Percentiles rank a stretch among this genome's conserved stretches.
Evolutionary conservation across 768 basidiomycete species (phyloP).

Genomic region (Gyrodon lividus): DNA sequence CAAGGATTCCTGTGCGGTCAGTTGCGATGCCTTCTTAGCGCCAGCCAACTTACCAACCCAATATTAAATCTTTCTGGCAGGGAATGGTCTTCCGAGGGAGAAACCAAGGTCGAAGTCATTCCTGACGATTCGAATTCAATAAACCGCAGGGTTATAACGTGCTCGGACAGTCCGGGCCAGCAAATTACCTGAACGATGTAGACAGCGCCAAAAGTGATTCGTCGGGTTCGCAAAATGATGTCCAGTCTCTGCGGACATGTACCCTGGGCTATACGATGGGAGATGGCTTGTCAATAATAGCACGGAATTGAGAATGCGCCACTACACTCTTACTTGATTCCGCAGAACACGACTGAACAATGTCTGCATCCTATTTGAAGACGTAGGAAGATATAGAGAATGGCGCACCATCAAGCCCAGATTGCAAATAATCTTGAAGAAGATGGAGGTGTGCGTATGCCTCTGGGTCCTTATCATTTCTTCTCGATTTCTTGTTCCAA

Average conservation of each 20-base stretch:
- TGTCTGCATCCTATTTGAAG: background rate
- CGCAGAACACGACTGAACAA: slow-evolving; percentile 71
- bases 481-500: slow-evolving; percentile 33
- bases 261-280: slow-evolving; percentile 52
- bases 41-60: slow-evolving; percentile 55
- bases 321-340: slow-evolving; percentile 65
- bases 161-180: background rate
- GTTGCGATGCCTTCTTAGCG: background rate
- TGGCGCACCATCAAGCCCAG: slow-evolving; percentile 55
- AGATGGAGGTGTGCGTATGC: slow-evolving; percentile 49
- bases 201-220: slow-evolving; percentile 81
- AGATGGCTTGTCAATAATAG: background rate
- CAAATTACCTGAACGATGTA: slow-evolving; percentile 59
- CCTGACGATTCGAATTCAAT: slow-evolving; percentile 35
- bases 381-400: background rate
- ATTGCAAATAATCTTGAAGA: slow-evolving; percentile 52
- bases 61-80: slow-evolving; percentile 58
- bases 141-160: background rate
- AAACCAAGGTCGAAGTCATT: slow-evolving; percentile 51
- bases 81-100: slow-evolving; percentile 57
- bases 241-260: slow-evolving; percentile 63
- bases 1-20: background rate
- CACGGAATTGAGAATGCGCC: background rate
- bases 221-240: slow-evolving; percentile 80
- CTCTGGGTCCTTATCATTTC: slow-evolving; percentile 51